These are phyloP conservation scores for Chlamydomonas schloesseri DNA, from an alignment of 139 green algal species.

Conservation along the genomic window DNA sequence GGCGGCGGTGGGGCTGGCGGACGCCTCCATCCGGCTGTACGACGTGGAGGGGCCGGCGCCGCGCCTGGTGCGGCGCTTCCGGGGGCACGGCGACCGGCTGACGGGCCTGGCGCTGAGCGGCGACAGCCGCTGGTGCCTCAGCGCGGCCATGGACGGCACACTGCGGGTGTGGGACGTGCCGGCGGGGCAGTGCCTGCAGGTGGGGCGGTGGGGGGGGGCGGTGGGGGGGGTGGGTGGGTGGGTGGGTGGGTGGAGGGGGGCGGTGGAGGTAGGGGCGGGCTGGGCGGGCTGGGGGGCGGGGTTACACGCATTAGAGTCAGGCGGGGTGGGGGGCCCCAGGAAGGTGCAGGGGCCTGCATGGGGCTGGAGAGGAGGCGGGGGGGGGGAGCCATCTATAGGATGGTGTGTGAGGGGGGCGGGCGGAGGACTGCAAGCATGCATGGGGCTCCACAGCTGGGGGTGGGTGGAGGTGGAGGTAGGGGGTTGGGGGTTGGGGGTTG, in stretches of 20 bases:
- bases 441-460: too few species aligned
- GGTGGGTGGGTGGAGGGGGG: not conserved
- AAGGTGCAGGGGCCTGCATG: too few species aligned
- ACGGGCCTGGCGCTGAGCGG: constrained; percentile 79
- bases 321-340: too few species aligned
- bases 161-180: constrained; percentile 95
- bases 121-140: constrained; percentile 94
- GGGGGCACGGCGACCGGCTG: constrained; percentile 86
- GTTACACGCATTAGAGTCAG: too few species aligned
- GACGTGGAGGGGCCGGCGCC: constrained; percentile 61
- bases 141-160: constrained; percentile 85
- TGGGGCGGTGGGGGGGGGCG: not conserved
- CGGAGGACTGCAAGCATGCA: not conserved
- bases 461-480: too few species aligned
- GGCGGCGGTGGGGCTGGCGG: constrained; percentile 64
- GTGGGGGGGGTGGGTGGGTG: not conserved
- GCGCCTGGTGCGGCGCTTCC: constrained; percentile 87
- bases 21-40: constrained; percentile 59
- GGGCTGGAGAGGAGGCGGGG: too few species aligned
- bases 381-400: too few species aligned
- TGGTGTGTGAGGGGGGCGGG: too few species aligned
- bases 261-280: too few species aligned
- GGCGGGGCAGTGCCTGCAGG: constrained; percentile 66
- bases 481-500: too few species aligned
- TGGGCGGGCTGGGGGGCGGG: too few species aligned